phyloP scores from a whole-genome alignment of 805 yeast species.

The Candida chauliodis region DNA sequence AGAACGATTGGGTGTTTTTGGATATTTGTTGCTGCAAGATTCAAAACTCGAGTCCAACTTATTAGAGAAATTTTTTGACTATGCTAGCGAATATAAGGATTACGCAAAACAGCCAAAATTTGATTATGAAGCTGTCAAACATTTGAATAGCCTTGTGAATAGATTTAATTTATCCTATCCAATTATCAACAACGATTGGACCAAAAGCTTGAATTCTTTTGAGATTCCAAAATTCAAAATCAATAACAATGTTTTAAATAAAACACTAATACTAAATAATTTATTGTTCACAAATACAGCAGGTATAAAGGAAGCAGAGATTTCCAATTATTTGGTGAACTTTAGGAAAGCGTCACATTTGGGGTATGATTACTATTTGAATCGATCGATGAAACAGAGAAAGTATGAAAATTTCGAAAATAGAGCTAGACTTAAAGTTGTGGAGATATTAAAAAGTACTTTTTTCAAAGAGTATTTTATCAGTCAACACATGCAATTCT shows the following conservation, averaged over 20 bases:
- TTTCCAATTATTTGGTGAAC: background rate
- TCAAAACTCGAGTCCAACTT: background rate
- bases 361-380: constrained; percentile 3
- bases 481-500: constrained; percentile 2
- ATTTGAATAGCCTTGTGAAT: background rate
- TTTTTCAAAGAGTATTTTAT: constrained; percentile 1
- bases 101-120: background rate
- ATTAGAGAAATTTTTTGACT: background rate
- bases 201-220: background rate
- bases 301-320: no score
- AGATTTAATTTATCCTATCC: background rate
- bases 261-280: background rate
- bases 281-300: background rate
- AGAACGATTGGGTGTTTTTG: background rate
- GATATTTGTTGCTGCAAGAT: constrained; percentile 1
- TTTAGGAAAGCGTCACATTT: background rate
- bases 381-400: background rate
- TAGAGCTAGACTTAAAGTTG: background rate
- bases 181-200: background rate
- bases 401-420: background rate
- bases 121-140: background rate
- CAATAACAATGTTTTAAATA: constrained; percentile 1
- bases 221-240: constrained; percentile 1
- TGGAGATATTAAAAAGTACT: background rate
- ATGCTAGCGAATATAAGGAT: background rate